Conservation (phyloP, 768 basidiomycete species). For the Favolaschia claudopus region DNA sequence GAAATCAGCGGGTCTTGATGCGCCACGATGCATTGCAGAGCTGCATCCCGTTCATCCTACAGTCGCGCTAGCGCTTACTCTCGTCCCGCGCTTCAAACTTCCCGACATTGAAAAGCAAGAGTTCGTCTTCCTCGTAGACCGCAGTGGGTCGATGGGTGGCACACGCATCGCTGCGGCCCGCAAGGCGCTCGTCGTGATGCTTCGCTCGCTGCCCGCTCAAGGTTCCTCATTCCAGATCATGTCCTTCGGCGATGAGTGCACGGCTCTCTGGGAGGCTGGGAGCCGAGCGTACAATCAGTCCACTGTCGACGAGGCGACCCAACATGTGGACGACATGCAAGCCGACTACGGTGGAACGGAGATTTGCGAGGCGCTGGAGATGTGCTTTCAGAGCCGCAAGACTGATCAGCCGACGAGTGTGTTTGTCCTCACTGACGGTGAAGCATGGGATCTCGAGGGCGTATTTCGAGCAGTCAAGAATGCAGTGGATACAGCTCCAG, state of each 20-base stretch:
- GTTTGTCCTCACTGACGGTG: conserved; percentile 57
- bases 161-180: conserved; percentile 43
- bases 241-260: conserved; percentile 41
- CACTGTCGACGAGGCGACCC: conserved; percentile 37
- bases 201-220: conserved; percentile 44
- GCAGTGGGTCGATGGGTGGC: conserved; percentile 48
- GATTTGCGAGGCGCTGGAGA: conserved; percentile 39
- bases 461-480: conserved; percentile 16
- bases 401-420: conserved; percentile 42
- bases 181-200: conserved; percentile 44
- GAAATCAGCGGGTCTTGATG: conserved; percentile 46
- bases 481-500: conserved; percentile 31
- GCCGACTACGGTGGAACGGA: conserved; percentile 52
- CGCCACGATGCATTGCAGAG: conserved; percentile 53
- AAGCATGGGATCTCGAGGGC: conserved; percentile 24
- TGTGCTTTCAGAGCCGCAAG: conserved; percentile 36
- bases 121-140: conserved; percentile 55
- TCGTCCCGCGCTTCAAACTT: conserved; percentile 50
- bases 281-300: conserved; percentile 32
- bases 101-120: conserved; percentile 47
- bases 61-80: conserved; percentile 46
- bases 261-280: conserved; percentile 37
- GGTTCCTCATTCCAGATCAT: conserved; percentile 51
- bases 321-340: conserved; percentile 33
- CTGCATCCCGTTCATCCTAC: conserved; percentile 24